phyloP scores from a whole-genome alignment of 2,329 filamentous ascomycete genomes.

The Fonsecaea pedrosoi region DNA sequence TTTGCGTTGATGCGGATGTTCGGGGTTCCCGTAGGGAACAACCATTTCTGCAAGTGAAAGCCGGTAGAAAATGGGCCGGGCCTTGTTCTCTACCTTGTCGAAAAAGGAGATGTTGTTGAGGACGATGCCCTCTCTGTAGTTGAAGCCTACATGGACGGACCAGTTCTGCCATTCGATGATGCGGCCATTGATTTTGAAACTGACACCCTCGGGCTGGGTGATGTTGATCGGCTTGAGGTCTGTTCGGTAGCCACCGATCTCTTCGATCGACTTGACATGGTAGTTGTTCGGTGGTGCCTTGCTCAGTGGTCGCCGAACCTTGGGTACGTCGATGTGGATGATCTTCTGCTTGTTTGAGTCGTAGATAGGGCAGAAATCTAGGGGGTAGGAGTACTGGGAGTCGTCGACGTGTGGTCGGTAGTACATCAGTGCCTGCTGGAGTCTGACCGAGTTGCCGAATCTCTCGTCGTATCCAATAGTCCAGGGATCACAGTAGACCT shows the following conservation, averaged over 20 bases:
- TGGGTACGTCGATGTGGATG: conserved; percentile 82
- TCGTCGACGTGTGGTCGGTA: conserved; percentile 85
- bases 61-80: conserved; percentile 83
- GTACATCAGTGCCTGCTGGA: conserved; percentile 96
- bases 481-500: conserved; percentile 96
- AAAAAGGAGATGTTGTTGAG: conserved; percentile 89
- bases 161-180: conserved; percentile 90
- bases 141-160: conserved; percentile 92
- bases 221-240: conserved; percentile 88
- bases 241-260: conserved; percentile 74
- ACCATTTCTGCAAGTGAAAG: conserved; percentile 93
- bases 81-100: conserved; percentile 71
- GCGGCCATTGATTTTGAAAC: conserved; percentile 77
- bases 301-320: conserved; percentile 75
- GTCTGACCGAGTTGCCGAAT: conserved; percentile 76
- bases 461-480: conserved; percentile 94
- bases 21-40: conserved; percentile 70
- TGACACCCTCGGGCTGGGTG: conserved; percentile 86
- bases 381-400: conserved; percentile 86
- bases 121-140: conserved; percentile 90
- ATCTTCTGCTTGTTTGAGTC: conserved; percentile 80
- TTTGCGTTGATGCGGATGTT: conserved; percentile 57
- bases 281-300: conserved; percentile 79
- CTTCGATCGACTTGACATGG: conserved; percentile 73
- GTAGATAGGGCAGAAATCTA: conserved; percentile 94